Conservation (phyloP, 1,139 yeast species). For the Casaregolazyma suthepensis region DNA sequence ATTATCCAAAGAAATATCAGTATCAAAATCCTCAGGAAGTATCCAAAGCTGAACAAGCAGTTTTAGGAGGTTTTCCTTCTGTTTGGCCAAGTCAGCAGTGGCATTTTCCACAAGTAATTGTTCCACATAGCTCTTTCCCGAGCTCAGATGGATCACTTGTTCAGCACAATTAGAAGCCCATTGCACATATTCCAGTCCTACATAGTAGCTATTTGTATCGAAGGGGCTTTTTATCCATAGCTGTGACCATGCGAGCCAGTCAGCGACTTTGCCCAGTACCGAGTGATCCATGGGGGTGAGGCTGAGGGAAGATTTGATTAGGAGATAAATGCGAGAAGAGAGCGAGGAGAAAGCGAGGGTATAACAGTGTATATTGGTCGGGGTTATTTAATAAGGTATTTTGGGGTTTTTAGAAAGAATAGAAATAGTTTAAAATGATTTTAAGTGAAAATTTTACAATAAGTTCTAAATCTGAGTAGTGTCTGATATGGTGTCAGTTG, state of each 20-base stretch:
- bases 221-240: constrained; percentile 5
- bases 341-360: background rate
- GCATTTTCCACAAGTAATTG: background rate
- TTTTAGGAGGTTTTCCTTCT: background rate
- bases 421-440: too few relatives aligned
- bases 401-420: too few relatives aligned
- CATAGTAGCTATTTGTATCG: background rate
- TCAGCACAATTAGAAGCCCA: background rate
- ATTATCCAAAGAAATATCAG: background rate
- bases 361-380: too few relatives aligned
- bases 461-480: too few relatives aligned
- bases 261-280: background rate
- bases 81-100: background rate
- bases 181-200: background rate
- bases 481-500: too few relatives aligned
- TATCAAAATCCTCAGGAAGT: background rate
- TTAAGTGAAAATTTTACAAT: too few relatives aligned
- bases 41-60: background rate
- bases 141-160: background rate
- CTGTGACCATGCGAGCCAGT: constrained; percentile 8
- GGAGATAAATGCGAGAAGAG: background rate
- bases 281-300: background rate
- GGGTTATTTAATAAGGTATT: too few relatives aligned
- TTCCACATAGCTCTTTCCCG: background rate
- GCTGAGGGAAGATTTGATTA: background rate